Conservation (phyloP, 2,329 filamentous ascomycete genomes). For the Fusarium nodosum region DNA sequence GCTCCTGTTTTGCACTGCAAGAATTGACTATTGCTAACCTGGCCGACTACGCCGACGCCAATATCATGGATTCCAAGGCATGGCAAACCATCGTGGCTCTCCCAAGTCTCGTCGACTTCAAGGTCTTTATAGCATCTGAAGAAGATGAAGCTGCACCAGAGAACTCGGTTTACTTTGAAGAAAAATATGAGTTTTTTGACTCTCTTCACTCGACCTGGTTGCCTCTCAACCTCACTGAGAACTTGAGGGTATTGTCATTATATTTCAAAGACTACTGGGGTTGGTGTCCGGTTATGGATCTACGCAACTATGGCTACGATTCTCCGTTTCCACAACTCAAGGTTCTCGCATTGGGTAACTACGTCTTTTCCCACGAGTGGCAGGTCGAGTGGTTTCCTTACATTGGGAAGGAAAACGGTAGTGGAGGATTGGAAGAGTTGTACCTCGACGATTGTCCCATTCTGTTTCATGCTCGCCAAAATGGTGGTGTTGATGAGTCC, state of each 20-base stretch:
- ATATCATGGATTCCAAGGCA: neutral
- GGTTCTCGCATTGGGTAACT: slow-evolving; percentile 57
- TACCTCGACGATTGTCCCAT: slow-evolving; percentile 61
- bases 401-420: slow-evolving; percentile 45
- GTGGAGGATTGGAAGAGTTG: slow-evolving; percentile 53
- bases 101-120: slow-evolving; percentile 7
- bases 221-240: slow-evolving; percentile 14
- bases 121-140: slow-evolving; percentile 12
- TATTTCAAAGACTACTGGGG: slow-evolving; percentile 57
- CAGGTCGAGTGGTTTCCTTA: slow-evolving; percentile 62
- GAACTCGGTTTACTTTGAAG: neutral
- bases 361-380: slow-evolving; percentile 59
- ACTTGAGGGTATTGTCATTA: slow-evolving; percentile 56
- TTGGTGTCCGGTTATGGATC: slow-evolving; percentile 57
- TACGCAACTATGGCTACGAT: slow-evolving; percentile 36
- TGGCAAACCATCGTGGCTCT: slow-evolving; percentile 14
- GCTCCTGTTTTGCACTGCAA: slow-evolving; percentile 4
- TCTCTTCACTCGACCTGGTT: slow-evolving; percentile 47
- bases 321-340: slow-evolving; percentile 56
- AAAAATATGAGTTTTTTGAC: slow-evolving; percentile 42
- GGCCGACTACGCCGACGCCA: slow-evolving; percentile 15
- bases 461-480: slow-evolving; percentile 29
- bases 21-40: slow-evolving; percentile 33
- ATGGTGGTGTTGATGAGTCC: neutral
- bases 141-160: neutral